Evolutionary conservation across 345 rosid species (phyloP), one percentile per base, ranked within the genome.

Genomic region (Eucalyptus microcorys): DNA sequence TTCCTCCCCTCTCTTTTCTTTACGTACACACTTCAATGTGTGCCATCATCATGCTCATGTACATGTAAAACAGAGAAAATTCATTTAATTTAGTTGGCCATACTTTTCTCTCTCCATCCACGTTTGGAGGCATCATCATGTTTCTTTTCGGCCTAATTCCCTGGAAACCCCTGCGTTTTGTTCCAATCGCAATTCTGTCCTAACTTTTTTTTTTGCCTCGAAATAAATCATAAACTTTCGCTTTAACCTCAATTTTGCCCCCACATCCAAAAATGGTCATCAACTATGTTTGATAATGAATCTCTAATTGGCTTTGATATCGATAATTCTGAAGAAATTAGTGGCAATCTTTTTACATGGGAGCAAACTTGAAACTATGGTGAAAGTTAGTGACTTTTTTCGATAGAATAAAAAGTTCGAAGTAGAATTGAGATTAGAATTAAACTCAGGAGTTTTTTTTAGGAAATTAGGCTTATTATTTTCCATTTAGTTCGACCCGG

Each of bases 261-360:
- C 10, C 10, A 1, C 1, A 8, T 64, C 37, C 5, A 64, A n/a
- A 64, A 64, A 14, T 64, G 21, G 76, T 32, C 76, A 14, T 64
- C 57, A 52, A 52, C 24, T 19, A 52, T 7, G 4, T 52, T 1
- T 19, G 57, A 52, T 52, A 52, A 52, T 52, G 24, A 52, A 52
- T 52, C 57, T 52, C 24, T 52, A 52, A 7, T 52, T 52, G 10
- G 10, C 76, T 6, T 0, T n/a, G 6, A n/a, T n/a, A 32, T 64
- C 0, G 21, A n/a, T 7, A n/a, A 64, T 7, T 15, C 7, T 3
- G 0, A n/a, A 64, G 32, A 64, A 8, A 66, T 15, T 66, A 66
- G 22, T 34, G 4, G 34, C 12, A 32, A 66, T n/a, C 2, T 7
- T 64, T 64, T 64, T 64, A 14, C 21, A 3, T 16, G 5, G 40